Evolutionary conservation across 1,139 yeast genomes (phyloP), one percentile per base, ranked within the genome.

Genomic region (Eremothecium cymbalariae): DNA sequence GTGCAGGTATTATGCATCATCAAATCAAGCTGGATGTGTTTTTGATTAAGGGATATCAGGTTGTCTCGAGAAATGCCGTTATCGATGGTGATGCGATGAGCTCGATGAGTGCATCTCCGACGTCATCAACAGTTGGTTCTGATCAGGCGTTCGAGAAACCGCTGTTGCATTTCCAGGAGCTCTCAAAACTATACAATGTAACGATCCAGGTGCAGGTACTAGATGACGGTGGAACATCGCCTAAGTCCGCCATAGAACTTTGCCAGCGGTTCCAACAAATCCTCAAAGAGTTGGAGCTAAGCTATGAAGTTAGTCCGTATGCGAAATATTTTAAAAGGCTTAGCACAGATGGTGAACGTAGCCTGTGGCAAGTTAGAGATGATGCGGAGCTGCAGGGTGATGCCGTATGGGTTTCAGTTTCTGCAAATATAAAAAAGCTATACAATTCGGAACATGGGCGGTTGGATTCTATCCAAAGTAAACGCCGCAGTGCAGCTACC

Each of bases 221-320:
- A 20, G 53, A 50, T 37, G 55, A 52, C 28, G 45, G 43, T 23
- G 45, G 59, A 3, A 49, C 53, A 5, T 48, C 56, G 9, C 56
- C 56, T 8, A 55, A 54, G 36, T 51, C 57, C 1, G 46, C 56
- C 16, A 54, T 55, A 13, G 60, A 56, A 37, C 39, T 57, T 22
- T 56, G 46, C 37, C 59, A 55, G 39, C 42, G 57, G 24, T 56
- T 57, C 32, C 53, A 48, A 31, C 58, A 53, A 37, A 55, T 56
- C 6, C 37, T 56, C 7, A 51, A 50, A 34, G 59, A 53, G 36
- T 35, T 57, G 28, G 52, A 51, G 24, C 39, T 55, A 26, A 49
- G 57, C 28, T 49, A 42, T 37, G 57, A 51, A 19, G 46, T 42
- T 1, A 48, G 55, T 22, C 59, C 59, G 9, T 56, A 57, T 37